A percentile compares a stretch with the other conserved stretches of the same genome.
These are phyloP conservation scores for Pythium aquatile DNA, from an alignment of 352 stramenopile species.

Conservation along the genomic window DNA sequence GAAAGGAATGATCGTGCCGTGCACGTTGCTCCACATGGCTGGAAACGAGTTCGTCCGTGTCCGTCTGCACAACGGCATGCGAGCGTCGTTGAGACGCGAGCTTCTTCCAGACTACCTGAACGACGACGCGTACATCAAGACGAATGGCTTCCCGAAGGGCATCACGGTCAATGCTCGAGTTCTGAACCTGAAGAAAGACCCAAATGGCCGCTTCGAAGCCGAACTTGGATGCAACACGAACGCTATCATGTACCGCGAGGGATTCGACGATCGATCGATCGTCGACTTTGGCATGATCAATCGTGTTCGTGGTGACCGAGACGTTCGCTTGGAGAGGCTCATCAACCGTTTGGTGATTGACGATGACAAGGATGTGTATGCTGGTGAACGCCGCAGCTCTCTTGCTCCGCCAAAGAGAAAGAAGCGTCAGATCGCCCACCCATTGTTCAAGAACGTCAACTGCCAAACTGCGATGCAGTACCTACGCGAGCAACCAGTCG, in stretches of 20 bases:
- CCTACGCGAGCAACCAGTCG: slow-evolving; percentile 70
- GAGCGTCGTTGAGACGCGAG: slow-evolving; percentile 73
- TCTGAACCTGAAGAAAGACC: slow-evolving; percentile 65
- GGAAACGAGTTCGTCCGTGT: slow-evolving; percentile 80
- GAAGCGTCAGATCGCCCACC: slow-evolving; percentile 85
- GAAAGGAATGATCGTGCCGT: slow-evolving; percentile 84
- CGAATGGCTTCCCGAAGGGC: slow-evolving; percentile 68
- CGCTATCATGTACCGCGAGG: slow-evolving; percentile 71
- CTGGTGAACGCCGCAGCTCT: slow-evolving; percentile 23
- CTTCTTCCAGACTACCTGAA: slow-evolving; percentile 78
- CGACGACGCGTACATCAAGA: slow-evolving; percentile 26
- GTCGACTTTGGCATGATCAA: slow-evolving; percentile 47
- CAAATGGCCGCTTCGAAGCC: slow-evolving; percentile 70
- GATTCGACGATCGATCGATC: slow-evolving; percentile 65
- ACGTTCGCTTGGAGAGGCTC: slow-evolving; percentile 67
- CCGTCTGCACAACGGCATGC: slow-evolving; percentile 82
- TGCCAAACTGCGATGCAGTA: slow-evolving; percentile 80
- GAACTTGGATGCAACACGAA: slow-evolving; percentile 73
- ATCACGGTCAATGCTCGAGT: slow-evolving; percentile 89
- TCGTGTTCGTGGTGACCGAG: slow-evolving; percentile 63
- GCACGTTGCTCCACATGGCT: slow-evolving; percentile 81
- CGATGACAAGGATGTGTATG: slow-evolving; percentile 63
- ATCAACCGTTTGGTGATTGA: slow-evolving; percentile 73
- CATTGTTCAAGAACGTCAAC: slow-evolving; percentile 87
- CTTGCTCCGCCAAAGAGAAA: slow-evolving; percentile 61